Conservation (phyloP, 805 yeast species). For the Metschnikowia vanudenii region DNA sequence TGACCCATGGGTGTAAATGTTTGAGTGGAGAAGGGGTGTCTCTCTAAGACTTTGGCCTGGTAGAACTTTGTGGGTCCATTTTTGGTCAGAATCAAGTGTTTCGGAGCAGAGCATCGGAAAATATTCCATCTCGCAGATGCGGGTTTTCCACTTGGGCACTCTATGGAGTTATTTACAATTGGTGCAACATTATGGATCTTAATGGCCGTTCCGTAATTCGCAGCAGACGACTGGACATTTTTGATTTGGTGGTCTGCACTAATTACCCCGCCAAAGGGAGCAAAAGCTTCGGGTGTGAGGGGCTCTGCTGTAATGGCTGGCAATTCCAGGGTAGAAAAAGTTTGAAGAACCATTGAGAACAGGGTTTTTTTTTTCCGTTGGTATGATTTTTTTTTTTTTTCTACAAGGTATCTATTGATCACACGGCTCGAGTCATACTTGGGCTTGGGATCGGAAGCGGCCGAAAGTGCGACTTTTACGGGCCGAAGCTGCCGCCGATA, state of each 20-base stretch:
- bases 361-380: background rate
- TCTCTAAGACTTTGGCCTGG: constrained; percentile 68
- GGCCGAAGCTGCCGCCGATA: too few species aligned
- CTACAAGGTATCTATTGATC: too few species aligned
- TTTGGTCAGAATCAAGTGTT: constrained; percentile 45
- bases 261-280: constrained; percentile 70
- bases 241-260: constrained; percentile 73
- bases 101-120: constrained; percentile 77
- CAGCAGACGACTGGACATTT: constrained; percentile 45
- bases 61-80: constrained; percentile 29
- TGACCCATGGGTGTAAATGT: constrained; percentile 91
- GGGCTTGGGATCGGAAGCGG: too few species aligned
- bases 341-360: constrained; percentile 40
- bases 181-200: constrained; percentile 75
- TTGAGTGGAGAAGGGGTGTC: constrained; percentile 88
- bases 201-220: constrained; percentile 93
- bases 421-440: too few species aligned
- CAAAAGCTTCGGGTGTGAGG: constrained; percentile 65
- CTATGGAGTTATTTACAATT: constrained; percentile 49
- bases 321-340: constrained; percentile 26
- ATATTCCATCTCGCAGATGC: constrained; percentile 76
- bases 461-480: too few species aligned
- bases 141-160: constrained; percentile 45
- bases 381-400: too few species aligned
- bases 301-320: constrained; percentile 48